Evolutionary conservation across 768 basidiomycete genomes (phyloP), one percentile per base, ranked within the genome.

Genomic region (Paxillus rubicundulus): DNA sequence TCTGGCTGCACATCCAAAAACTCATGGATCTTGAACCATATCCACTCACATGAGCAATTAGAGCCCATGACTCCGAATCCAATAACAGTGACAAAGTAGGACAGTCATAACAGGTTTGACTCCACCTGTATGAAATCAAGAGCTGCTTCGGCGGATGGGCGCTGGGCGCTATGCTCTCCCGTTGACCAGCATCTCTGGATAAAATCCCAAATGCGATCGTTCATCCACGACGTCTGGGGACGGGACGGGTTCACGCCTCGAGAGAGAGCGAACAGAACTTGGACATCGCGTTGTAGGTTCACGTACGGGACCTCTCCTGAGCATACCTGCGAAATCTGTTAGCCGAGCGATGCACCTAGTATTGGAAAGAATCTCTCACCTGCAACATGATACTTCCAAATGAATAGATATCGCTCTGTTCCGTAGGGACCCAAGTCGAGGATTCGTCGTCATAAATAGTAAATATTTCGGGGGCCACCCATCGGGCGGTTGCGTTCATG

Each of bases 391-490:
- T 69, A 56, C 74, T 73, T 13, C 54, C 54, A 42, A 55, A 55
- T 14, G 50, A 55, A 16, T 55, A 55, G 10, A 55, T 28, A 12
- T 55, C 54, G 16, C 54, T 52, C 12, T 39, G 34, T 12, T 45
- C 13, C 21, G 36, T 52, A 4, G 38, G 43, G 32, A 33, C 12
- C 10, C 12, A 16, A 10, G 16, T 6, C 18, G 21, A 36, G 28
- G 41, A n/a, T 9, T 32, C 37, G 27, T 52, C 44, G 13, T 69
- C 62, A 10, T 63, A 54, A 17, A 58, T 27, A 13, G 60, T 63
- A 50, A 74, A 77, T 3, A 78, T 57, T 14, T 69, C 58, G 0
- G 74, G 62, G 37, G 76, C 77, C n/a, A 75, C 72, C 75, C 77
- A 78, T 1, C 77, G 69, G 1, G 74, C 72, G 14, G 66, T 68